Evolutionary conservation across 1,284 basidiomycete genomes (phyloP).

Genomic region (Neotropicomus parvogracilis): DNA sequence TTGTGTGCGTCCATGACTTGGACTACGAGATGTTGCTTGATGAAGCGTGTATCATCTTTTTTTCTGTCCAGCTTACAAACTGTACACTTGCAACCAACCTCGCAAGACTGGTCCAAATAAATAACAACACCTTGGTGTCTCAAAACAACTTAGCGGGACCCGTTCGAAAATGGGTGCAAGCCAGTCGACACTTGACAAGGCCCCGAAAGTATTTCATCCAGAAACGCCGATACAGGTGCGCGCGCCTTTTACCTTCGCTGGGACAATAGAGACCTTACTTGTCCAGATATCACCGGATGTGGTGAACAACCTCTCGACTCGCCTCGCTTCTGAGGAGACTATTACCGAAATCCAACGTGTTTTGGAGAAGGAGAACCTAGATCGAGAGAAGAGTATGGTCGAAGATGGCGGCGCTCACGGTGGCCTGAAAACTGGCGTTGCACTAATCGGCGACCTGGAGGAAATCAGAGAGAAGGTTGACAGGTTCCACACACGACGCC

Average conservation of each 20-base stretch:
- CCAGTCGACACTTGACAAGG: conserved; percentile 55
- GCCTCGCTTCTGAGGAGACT: conserved; percentile 51
- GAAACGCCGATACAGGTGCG: conserved; percentile 66
- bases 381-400: conserved; percentile 53
- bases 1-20: too few relatives aligned
- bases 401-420: conserved; percentile 37
- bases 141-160: not conserved
- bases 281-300: conserved; percentile 71
- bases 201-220: conserved; percentile 58
- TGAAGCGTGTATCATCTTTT: too few relatives aligned
- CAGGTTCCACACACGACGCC: conserved; percentile 59
- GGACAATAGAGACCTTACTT: conserved; percentile 5
- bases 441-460: conserved; percentile 67
- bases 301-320: conserved; percentile 70
- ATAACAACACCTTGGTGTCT: conserved; percentile 5
- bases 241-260: conserved; percentile 28
- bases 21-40: too few relatives aligned
- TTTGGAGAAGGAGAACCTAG: conserved; percentile 77
- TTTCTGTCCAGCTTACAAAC: too few relatives aligned
- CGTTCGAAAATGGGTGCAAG: conserved; percentile 54
- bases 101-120: too few relatives aligned
- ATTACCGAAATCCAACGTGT: conserved; percentile 66
- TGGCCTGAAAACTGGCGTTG: conserved; percentile 54
- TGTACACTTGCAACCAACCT: too few relatives aligned
- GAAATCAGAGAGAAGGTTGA: conserved; percentile 71